Evolutionary conservation across 2,329 filamentous ascomycete species (phyloP).

Genomic region (Exophiala alcalophila): DNA sequence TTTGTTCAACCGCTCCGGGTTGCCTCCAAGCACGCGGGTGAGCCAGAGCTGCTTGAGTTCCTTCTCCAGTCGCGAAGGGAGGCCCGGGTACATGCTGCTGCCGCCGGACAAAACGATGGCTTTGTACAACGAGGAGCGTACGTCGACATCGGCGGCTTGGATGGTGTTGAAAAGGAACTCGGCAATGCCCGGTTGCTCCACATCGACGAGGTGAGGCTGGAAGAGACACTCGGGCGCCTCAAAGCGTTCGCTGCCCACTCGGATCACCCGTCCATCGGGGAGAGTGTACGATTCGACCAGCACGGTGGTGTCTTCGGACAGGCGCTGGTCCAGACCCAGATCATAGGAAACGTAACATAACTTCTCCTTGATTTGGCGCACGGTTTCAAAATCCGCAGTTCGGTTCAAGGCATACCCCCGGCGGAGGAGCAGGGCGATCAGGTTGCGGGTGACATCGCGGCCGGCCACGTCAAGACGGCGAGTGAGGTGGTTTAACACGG

Average conservation of each 20-base stretch:
- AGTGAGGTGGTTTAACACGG: constrained; percentile 95
- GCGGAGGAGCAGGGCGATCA: constrained; percentile 90
- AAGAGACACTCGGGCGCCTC: constrained; percentile 98
- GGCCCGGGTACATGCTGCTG: constrained; percentile 97
- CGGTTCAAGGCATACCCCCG: constrained; percentile 95
- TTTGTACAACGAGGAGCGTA: constrained; percentile 90
- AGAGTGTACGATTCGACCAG: constrained; percentile 97
- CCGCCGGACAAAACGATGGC: constrained; percentile 95
- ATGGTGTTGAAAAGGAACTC: constrained; percentile 99
- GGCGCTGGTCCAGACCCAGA: constrained; percentile 88
- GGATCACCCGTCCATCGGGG: constrained; percentile 91
- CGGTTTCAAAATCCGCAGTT: constrained; percentile 97
- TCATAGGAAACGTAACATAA: constrained; percentile 99
- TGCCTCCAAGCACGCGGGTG: constrained; percentile 81
- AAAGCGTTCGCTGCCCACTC: constrained; percentile 94
- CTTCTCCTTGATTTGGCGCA: constrained; percentile 99
- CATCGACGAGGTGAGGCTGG: constrained; percentile 96
- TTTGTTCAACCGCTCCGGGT: constrained; percentile 91
- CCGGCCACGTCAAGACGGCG: constrained; percentile 91
- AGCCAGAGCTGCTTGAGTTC: constrained; percentile 99
- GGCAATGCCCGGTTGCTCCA: constrained; percentile 92
- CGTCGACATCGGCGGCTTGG: constrained; percentile 90
- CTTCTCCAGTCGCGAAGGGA: constrained; percentile 93
- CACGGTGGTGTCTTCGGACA: constrained; percentile 96
- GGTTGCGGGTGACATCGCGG: constrained; percentile 94